phyloP scores from a whole-genome alignment of 2,329 filamentous ascomycete species.

The Epichloe sibirici region DNA sequence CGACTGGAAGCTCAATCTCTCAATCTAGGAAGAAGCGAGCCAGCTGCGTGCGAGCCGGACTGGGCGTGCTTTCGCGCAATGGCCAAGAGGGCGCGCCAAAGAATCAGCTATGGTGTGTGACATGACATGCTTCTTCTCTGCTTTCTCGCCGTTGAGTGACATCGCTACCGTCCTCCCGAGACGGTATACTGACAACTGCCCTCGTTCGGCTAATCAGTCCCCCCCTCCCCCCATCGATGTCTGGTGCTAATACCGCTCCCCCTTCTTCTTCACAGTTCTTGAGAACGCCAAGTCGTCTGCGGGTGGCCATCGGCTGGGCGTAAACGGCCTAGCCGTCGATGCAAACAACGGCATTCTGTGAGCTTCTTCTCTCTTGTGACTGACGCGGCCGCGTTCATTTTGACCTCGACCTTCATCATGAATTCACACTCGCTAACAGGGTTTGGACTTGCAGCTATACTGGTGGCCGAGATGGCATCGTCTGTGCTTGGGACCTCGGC shows the following conservation, averaged over 20 bases:
- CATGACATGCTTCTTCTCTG: not conserved
- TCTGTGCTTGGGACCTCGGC: slow-evolving; percentile 90
- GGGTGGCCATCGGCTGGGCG: slow-evolving; percentile 82
- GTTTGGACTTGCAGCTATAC: slow-evolving; percentile 58
- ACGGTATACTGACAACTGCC: not conserved
- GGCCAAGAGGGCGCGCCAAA: slow-evolving; percentile 57
- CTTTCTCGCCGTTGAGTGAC: not conserved
- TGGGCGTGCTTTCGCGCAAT: slow-evolving; percentile 24
- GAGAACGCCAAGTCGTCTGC: slow-evolving; percentile 45
- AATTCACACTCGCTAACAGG: not conserved
- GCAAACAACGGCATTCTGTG: slow-evolving; percentile 74
- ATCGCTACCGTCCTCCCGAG: not conserved
- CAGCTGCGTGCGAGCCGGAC: not conserved
- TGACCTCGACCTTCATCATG: no score
- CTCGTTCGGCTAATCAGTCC: no score
- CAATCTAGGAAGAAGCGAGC: not conserved
- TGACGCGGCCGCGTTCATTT: not conserved
- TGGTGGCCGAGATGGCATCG: slow-evolving; percentile 84
- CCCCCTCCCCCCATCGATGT: not conserved
- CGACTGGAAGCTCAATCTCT: not conserved
- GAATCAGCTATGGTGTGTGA: slow-evolving; percentile 53
- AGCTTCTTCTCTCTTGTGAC: slow-evolving; percentile 21
- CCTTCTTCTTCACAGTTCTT: slow-evolving; percentile 31
- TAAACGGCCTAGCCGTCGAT: slow-evolving; percentile 90
- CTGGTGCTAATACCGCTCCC: slow-evolving; percentile 1